Base-by-base conservation (phyloP, 345 rosid genomes). In the Acer yangbiense region DNA sequence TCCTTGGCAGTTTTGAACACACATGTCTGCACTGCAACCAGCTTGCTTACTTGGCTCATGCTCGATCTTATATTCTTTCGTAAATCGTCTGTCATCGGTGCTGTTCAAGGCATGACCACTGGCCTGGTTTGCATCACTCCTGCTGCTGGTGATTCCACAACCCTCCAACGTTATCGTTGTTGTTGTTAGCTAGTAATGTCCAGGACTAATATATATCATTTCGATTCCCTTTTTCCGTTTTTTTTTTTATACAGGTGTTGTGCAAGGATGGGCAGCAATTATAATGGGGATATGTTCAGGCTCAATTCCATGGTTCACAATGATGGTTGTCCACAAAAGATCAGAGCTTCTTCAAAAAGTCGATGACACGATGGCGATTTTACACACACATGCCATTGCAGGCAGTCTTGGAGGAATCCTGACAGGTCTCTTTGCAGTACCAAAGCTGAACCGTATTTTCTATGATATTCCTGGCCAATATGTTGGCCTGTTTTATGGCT, bases 81-180 rank as follows among this genome's bases (percentile, higher is more conserved):
- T 14, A 88, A 88, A 69, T 64, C 89, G 17, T 88, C 89, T 9
- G 85, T 83, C 25, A 86, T 88, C n/a, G 91, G 89, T 18, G 89
- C 89, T 1, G 85, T 84, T 50, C 91, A 88, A 78, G 91, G 91
- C 78, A 88, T 86, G 91, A 86, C 73, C 84, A 88, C 89, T 16
- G 91, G 89, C 52, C 60, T 88, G 9, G 89, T 84, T 13, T 86
- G 88, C 86, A 88, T 88, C 83, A 85, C 89, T 52, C 90, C 90
- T 0, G 90, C 90, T 1, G 88, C 90, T 1, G 88, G 89, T 84
- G 65, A 61, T 25, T 52, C 46, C 41, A n/a, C 16, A 25, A 58
- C 29, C 75, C 61, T 52, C 39, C 6, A 6, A 35, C 6, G 39
- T 35, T 35, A 35, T 35, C 39, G 6, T 35, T 35, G 46, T 3